Base-by-base conservation (phyloP, 2,329 filamentous ascomycete species). In the Scytalidium lignicola region DNA sequence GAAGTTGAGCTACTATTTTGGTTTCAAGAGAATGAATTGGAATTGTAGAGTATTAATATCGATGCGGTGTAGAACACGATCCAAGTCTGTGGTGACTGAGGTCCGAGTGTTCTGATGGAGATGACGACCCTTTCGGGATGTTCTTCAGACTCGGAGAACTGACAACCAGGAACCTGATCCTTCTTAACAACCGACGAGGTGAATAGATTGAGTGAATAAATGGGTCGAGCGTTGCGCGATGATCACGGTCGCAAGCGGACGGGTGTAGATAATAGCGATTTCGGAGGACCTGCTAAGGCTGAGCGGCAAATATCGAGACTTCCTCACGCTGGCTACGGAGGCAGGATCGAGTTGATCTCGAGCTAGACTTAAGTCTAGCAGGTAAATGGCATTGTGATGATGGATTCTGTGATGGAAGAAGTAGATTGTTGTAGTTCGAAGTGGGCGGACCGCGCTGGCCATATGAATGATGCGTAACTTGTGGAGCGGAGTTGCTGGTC, bases 281-380 rank as follows among this genome's bases (percentile, higher is more conserved):
- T 37, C 32, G 32, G 32, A 8, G 32, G 32, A 15, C 32, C 66
- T 68, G 66, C 65, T 58, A 52, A 54, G 65, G 66, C 68, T 67
- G 63, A 66, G 65, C 15, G 68, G 70, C 66, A 66, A 66, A 64
- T 58, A 66, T 70, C 67, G 68, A 68, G 64, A 58, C 64, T 62
- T 64, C 62, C 69, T 66, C 63, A 61, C 62, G 68, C 69, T 71
- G 67, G 71, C 62, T 70, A 67, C 68, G 69, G 65, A 68, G 69
- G 65, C 62, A 58, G 62, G 65, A 66, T 63, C 65, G 57, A 62
- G 56, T 60, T 65, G 62, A 58, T 62, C 63, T 64, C 61, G 53
- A 65, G 70, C 71, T 62, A 73, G 71, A 72, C 71, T 62, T 51
- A 58, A 63, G 71, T 68, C 70, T 72, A 75, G 71, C 70, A 65